Evolutionary conservation across 257 asterid genomes (phyloP), one percentile per base, ranked within the genome.

Genomic region (Ophiorrhiza pumila): DNA sequence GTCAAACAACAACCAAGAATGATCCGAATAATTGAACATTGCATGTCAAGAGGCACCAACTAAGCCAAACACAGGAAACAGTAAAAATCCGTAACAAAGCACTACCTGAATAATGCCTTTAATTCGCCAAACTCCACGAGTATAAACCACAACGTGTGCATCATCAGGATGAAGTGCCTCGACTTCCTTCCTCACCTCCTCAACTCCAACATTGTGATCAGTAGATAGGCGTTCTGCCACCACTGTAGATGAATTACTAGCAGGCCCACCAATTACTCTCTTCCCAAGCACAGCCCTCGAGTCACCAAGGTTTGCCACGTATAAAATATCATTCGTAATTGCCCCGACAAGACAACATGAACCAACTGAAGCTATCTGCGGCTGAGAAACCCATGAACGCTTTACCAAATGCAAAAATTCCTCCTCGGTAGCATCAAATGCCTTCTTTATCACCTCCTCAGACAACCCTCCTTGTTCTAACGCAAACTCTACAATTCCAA

Each of bases 111-210:
- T 82, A 60, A 82, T 82, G 61, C 84, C 86, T 72, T 79, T 82
- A 43, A 82, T 79, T 74, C 86, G 75, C 86, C 86, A 82, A 71
- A 79, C 86, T 66, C 86, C 86, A 3, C 57, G 86, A 53, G 76
- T 71, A 63, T 79, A 59, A 31, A 82, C 73, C 5, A 82, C 86
- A 37, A 82, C n/a, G 60, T 79, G 76, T 23, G 84, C 76, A 76
- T 82, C 86, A 66, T 82, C 86, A 13, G 86, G 86, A 74, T 82
- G 86, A 49, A 82, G 75, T 27, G 86, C 84, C 71, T 69, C 82
- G n/a, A 82, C 76, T 66, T 79, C 86, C 71, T 79, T 82, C 82
- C 86, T 79, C 22, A 82, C 80, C 68, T 79, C 80, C 68, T 82
- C 86, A 52, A 58, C 75, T 52, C 77, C 83, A 69, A 82, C 86